Evolutionary conservation across 192 early-diverging fungal species (phyloP).

Genomic region (Coemansia sp.): DNA sequence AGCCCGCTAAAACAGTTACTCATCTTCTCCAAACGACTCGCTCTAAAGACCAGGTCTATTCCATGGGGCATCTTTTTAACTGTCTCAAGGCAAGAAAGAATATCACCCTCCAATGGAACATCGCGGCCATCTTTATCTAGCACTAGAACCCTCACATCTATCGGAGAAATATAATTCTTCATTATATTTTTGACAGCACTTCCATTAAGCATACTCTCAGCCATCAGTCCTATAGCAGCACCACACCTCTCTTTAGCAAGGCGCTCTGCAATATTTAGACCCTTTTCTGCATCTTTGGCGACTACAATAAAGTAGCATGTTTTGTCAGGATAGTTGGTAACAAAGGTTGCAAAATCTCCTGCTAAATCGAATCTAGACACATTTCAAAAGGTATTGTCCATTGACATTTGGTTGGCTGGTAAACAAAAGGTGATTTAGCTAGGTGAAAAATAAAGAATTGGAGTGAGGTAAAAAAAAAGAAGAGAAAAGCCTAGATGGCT

Average conservation of each 20-base stretch:
- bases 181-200: neutral
- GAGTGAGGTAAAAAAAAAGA: neutral
- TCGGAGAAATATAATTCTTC: neutral
- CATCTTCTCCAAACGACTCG: neutral
- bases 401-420: neutral
- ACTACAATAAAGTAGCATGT: neutral
- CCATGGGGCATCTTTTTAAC: neutral
- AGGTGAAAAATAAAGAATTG: neutral
- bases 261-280: neutral
- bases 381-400: neutral
- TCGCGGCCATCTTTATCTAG: neutral
- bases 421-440: too few species aligned
- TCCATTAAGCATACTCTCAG: neutral
- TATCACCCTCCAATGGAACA: neutral
- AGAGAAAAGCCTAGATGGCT: neutral
- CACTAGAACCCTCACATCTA: neutral
- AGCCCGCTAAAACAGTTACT: neutral
- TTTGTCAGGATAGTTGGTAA: neutral
- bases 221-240: neutral
- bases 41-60: neutral
- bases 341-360: neutral
- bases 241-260: neutral
- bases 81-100: neutral
- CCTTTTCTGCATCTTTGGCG: neutral
- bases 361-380: neutral